phyloP scores from a whole-genome alignment of 2,329 filamentous ascomycete species.

The Alternaria conjuncta region DNA sequence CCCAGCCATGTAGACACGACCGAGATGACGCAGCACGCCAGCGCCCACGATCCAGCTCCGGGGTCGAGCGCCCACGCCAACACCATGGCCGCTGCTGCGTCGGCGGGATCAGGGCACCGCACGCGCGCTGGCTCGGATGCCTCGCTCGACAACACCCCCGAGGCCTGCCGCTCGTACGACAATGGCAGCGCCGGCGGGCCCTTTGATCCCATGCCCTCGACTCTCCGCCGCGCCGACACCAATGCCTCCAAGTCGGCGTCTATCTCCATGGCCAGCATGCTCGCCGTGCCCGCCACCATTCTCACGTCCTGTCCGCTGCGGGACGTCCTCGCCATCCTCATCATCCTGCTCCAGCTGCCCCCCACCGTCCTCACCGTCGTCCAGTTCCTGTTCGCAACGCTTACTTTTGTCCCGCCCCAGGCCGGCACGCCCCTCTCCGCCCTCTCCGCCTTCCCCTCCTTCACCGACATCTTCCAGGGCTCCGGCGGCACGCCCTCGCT shows the following conservation, averaged over 20 bases:
- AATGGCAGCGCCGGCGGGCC: constrained; percentile 30
- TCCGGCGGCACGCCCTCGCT: constrained; percentile 85
- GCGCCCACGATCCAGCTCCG: constrained; percentile 8
- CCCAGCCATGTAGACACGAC: constrained; percentile 46
- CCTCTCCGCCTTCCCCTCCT: constrained; percentile 75
- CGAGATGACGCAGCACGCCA: constrained; percentile 43
- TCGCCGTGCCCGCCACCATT: constrained; percentile 83
- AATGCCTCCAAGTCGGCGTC: constrained; percentile 69
- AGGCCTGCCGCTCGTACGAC: constrained; percentile 43
- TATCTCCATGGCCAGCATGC: constrained; percentile 68
- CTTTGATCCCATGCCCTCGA: constrained; percentile 47
- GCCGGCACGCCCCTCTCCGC: constrained; percentile 77
- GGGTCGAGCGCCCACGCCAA: constrained; percentile 10
- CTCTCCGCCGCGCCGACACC: constrained; percentile 69
- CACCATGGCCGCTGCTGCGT: constrained; percentile 18
- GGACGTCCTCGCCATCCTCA: constrained; percentile 95
- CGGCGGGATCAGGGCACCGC: constrained; percentile 34
- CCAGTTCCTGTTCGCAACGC: constrained; percentile 88
- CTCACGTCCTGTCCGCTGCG: constrained; percentile 87
- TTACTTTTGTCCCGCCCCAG: constrained; percentile 85
- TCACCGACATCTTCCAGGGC: constrained; percentile 90
- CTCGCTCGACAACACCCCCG: constrained; percentile 50
- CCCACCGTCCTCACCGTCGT: constrained; percentile 86
- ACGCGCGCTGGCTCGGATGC: constrained; percentile 52
- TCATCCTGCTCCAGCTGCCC: constrained; percentile 91